Evolutionary conservation across 1,284 basidiomycete genomes (phyloP).

Genomic region (Sporisorium scitamineum): DNA sequence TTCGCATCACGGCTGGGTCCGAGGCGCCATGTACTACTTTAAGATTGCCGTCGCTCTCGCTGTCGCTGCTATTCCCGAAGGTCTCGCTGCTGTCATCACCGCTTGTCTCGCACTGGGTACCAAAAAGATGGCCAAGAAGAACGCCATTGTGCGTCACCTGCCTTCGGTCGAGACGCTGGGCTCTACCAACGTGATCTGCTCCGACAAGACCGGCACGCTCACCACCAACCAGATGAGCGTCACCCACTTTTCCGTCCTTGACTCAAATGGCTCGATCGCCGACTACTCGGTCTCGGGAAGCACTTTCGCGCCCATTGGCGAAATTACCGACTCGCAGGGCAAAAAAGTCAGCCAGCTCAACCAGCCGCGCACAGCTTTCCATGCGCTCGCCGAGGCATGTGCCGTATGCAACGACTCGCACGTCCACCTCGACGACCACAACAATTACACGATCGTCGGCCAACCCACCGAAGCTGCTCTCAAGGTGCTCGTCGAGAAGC

Average conservation of each 20-base stretch:
- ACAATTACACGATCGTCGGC: constrained; percentile 84
- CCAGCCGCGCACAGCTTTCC: constrained; percentile 55
- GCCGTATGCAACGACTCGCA: constrained; percentile 67
- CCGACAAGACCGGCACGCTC: constrained; percentile 69
- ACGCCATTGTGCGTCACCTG: constrained; percentile 68
- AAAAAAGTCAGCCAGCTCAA: constrained; percentile 51
- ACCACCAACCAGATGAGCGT: constrained; percentile 69
- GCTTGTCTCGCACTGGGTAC: constrained; percentile 68
- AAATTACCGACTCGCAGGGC: constrained; percentile 47
- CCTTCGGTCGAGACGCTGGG: constrained; percentile 68
- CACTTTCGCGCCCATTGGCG: constrained; percentile 61
- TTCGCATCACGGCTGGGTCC: constrained; percentile 65
- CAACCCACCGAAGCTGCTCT: constrained; percentile 82
- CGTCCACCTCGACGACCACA: constrained; percentile 74
- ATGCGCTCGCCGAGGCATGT: constrained; percentile 63
- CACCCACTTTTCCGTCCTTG: constrained; percentile 55
- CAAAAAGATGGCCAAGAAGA: constrained; percentile 69
- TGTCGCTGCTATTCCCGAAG: constrained; percentile 69
- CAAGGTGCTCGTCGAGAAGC: constrained; percentile 83
- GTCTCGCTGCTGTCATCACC: constrained; percentile 68
- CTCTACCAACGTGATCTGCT: constrained; percentile 68
- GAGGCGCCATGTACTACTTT: constrained; percentile 69
- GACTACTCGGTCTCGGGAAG: constrained; percentile 64
- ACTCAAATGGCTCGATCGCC: constrained; percentile 11
- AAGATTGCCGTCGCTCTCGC: constrained; percentile 69